These are phyloP conservation scores for Vitis rupestris DNA, from an alignment of 164 flowering plant species.

Conservation along the genomic window DNA sequence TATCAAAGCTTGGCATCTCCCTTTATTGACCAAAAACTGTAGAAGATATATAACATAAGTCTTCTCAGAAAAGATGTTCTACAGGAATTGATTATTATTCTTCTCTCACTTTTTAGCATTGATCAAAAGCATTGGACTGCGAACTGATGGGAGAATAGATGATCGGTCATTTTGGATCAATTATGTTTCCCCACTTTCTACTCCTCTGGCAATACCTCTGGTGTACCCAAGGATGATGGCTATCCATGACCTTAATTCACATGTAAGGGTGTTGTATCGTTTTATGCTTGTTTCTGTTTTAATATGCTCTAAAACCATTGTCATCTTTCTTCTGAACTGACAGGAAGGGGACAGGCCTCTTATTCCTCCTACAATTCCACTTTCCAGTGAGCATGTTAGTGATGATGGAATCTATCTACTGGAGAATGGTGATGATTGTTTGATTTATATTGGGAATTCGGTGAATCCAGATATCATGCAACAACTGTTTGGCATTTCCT, in stretches of 20 bases:
- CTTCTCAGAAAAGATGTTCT: too few species aligned
- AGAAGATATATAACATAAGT: too few species aligned
- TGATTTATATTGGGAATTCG: constrained; percentile 71
- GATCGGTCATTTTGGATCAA: constrained; percentile 88
- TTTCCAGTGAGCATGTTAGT: constrained; percentile 82
- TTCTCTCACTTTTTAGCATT: constrained; percentile 52
- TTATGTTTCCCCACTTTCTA: constrained; percentile 65
- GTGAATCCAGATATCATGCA: constrained; percentile 51
- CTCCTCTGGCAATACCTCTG: constrained; percentile 70
- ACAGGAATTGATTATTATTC: not conserved
- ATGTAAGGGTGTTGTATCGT: constrained; percentile 37
- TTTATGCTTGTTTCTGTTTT: not conserved
- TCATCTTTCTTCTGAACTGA: constrained; percentile 7
- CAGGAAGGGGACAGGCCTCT: constrained; percentile 66
- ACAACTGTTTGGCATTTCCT: constrained; percentile 66
- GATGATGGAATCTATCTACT: constrained; percentile 89
- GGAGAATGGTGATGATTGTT: constrained; percentile 89
- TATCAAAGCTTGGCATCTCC: too few species aligned
- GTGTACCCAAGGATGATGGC: constrained; percentile 90
- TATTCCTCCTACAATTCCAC: constrained; percentile 65
- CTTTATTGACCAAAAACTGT: too few species aligned
- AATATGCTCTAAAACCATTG: not conserved
- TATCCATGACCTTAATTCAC: constrained; percentile 60
- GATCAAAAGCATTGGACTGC: constrained; percentile 75
- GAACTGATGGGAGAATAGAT: constrained; percentile 86